Percentiles rank a stretch among this genome's conserved stretches.
Conservation (phyloP, 805 yeast genomes). For the Myxozyma nipponensis region DNA sequence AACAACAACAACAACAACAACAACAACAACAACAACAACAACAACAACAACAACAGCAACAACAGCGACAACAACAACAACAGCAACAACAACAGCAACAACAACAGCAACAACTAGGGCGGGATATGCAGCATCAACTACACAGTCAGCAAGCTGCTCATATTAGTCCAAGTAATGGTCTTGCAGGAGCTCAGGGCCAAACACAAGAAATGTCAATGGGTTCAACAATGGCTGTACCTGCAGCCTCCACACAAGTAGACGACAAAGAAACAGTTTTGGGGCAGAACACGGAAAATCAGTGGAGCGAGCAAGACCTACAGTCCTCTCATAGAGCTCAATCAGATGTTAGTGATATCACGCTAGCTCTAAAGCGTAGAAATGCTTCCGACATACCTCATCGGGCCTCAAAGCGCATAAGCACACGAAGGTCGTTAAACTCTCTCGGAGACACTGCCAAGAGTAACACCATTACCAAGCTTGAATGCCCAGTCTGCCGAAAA, state of each 20-base stretch:
- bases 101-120: constrained; percentile 3
- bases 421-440: neutral
- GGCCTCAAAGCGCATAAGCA: no score
- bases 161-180: neutral
- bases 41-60: neutral
- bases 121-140: neutral
- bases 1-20: neutral
- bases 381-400: no score
- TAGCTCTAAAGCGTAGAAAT: no score
- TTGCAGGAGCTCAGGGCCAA: neutral
- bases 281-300: no score
- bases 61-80: constrained; percentile 5
- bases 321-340: no score
- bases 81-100: constrained; percentile 4
- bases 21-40: neutral
- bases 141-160: neutral
- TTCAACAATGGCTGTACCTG: no score
- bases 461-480: constrained; percentile 1
- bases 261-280: no score
- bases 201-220: neutral
- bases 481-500: constrained; percentile 5
- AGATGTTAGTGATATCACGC: no score
- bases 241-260: no score
- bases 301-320: no score
- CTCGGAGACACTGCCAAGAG: no score